These are phyloP conservation scores for Didymella lethalis DNA, from an alignment of 2,329 filamentous ascomycete genomes.

Conservation along the genomic window DNA sequence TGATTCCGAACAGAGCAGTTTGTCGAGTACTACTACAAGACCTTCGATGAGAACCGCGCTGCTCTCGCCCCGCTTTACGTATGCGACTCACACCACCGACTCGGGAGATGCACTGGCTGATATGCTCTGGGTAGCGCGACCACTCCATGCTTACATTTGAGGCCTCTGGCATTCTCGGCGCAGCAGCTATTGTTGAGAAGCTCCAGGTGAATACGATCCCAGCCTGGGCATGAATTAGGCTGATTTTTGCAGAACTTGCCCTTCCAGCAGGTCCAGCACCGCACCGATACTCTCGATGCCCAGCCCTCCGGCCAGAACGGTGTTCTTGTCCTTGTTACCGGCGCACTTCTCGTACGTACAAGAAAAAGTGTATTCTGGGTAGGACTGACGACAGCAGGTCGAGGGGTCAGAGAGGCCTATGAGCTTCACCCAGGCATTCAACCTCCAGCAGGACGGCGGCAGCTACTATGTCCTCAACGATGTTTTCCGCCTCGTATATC, in stretches of 20 bases:
- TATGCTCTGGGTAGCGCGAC: constrained; percentile 65
- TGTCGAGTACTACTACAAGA: constrained; percentile 87
- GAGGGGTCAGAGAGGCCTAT: constrained; percentile 86
- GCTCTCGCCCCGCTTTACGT: constrained; percentile 80
- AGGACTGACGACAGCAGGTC: constrained; percentile 60
- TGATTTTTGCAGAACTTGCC: constrained; percentile 69
- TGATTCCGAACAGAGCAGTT: constrained; percentile 73
- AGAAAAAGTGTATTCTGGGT: background rate
- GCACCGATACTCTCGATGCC: constrained; percentile 78
- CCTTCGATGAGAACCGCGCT: constrained; percentile 78
- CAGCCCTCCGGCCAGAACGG: constrained; percentile 75
- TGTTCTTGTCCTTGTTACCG: constrained; percentile 88
- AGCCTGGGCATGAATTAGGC: constrained; percentile 9
- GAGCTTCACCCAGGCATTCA: constrained; percentile 91
- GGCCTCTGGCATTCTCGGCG: constrained; percentile 70
- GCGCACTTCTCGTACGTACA: constrained; percentile 75
- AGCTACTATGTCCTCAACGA: constrained; percentile 90
- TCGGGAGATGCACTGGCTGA: constrained; percentile 11
- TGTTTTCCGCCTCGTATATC: constrained; percentile 88
- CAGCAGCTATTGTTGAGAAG: constrained; percentile 76
- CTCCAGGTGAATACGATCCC: constrained; percentile 67
- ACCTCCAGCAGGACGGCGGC: constrained; percentile 76
- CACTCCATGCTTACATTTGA: constrained; percentile 96
- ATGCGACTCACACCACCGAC: constrained; percentile 50
- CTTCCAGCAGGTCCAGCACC: constrained; percentile 82